Base-by-base conservation (phyloP, 495 filamentous ascomycete species). In the Penicillium turbatum region DNA sequence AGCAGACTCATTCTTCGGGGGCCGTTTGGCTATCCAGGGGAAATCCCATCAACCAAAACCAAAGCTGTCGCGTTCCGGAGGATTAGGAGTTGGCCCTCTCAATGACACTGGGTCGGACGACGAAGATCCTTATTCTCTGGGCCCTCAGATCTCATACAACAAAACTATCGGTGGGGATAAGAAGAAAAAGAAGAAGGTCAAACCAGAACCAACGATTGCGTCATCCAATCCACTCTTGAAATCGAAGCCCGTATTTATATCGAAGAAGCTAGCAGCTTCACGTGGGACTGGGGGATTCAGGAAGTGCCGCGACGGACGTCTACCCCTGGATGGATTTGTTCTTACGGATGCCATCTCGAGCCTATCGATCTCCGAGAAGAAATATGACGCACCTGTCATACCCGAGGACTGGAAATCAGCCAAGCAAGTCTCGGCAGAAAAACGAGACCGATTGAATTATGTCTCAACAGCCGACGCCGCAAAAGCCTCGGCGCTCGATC, bases 61-160 rank as follows among this genome's bases (percentile, higher is more conserved):
- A 12, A 80, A 81, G 35, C 79, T 72, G 46, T 66, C 79, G 15
- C 68, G 60, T 6, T 79, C 80, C 27, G 81, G 85, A 42, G 88
- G 86, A 0, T 90, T 98, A 42, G 93, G 93, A 0, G 86, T 95
- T 12, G 93, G 93, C 3, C 74, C 97, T 17, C 69, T 98, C 46
- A 98, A 97, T 62, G 93, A 97, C 54, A 95, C 85, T 15, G 92
- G 90, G 3, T 97, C 93, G n/a, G 93, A 97, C 60, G 92, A 97
- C 50, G 93, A 97, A 63, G 95, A 97, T 62, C 88, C 89, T 0
- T 97, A 97, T 70, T 88, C 89, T 40, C 81, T 97, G 17, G 92
- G 93, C 0, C 93, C 93, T 7, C 84, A 84, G 62, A 92, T 95
- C 64, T 89, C 86, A n/a, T 96, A 96, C 67, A 96, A 89, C 60